Evolutionary conservation across 2,329 filamentous ascomycete genomes (phyloP), one percentile per base, ranked within the genome.

Genomic region (Corniculantispora saksenae): DNA sequence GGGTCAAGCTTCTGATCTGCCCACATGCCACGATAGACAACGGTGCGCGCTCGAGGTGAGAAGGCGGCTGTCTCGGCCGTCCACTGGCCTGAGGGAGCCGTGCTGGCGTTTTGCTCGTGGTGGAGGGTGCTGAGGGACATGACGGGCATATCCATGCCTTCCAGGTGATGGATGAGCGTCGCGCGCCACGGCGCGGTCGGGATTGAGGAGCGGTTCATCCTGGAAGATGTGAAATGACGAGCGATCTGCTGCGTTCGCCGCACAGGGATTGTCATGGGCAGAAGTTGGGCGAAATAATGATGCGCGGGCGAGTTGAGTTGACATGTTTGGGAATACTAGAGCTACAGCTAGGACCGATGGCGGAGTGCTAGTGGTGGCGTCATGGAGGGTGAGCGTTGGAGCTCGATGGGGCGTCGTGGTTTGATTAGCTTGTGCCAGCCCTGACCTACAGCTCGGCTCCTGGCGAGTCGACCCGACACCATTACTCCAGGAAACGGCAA

Each of bases 11-110:
- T 89, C 1, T 97, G 81, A 63, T 85, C 83, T 0, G 88, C 89
- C 87, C 91, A 97, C 79, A 97, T 89, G 70, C 93, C 93, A 67
- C 94, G 90, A 79, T 88, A 94, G 72, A 97, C 88, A 78, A 94
- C 95, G 72, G 88, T 93, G 61, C 93, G 87, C 10, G 87, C 90
- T 62, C 92, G 86, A 1, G 88, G 84, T 6, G 73, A 65, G 68
- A 75, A 76, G 0, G 83, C 80, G 1, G 82, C 69, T 67, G 79
- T 78, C 75, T 0, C 84, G 81, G 6, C 82, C 67, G 71, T 78
- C 78, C 10, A 78, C 13, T 23, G 61, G 6, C 17, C 21, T 17
- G 51, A 57, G 40, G 61, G 50, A 21, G 61, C 21, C 17, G 61
- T 21, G 47, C 15, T 23, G 61, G 60, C 48, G 68, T 61, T 5